Percentiles rank a stretch among this genome's conserved stretches.
These are phyloP conservation scores for Xylaria polymorpha DNA, from an alignment of 2,329 filamentous ascomycete species.

Conservation along the genomic window DNA sequence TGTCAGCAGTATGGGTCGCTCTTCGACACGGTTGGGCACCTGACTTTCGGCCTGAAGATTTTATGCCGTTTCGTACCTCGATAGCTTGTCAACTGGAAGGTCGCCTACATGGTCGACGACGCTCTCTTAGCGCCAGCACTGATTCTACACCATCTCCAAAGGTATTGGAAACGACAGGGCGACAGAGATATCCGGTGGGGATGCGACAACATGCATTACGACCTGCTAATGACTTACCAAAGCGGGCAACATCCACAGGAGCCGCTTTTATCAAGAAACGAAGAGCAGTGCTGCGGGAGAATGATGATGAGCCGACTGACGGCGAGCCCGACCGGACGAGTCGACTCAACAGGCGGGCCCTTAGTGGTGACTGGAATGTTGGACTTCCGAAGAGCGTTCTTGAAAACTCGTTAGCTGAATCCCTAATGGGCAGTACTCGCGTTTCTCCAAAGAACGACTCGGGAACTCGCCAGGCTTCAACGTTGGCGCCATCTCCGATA, in stretches of 20 bases:
- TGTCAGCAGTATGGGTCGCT: constrained; percentile 65
- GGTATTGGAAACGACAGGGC: constrained; percentile 28
- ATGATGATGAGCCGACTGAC: constrained; percentile 26
- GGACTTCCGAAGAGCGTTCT: constrained; percentile 38
- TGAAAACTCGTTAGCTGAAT: constrained; percentile 39
- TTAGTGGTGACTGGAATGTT: constrained; percentile 49
- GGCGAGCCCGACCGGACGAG: constrained; percentile 26
- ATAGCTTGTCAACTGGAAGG: constrained; percentile 23
- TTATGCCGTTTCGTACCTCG: constrained; percentile 39
- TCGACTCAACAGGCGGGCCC: constrained; percentile 42
- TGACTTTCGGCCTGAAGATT: constrained; percentile 51
- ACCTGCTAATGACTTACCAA: constrained; percentile 46
- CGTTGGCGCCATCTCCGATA: constrained; percentile 39
- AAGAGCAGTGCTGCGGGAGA: constrained; percentile 41
- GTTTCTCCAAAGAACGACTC: constrained; percentile 23
- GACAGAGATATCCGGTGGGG: constrained; percentile 36
- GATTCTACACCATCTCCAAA: constrained; percentile 31
- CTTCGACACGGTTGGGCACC: constrained; percentile 59
- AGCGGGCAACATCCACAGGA: constrained; percentile 59
- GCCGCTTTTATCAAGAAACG: constrained; percentile 59
- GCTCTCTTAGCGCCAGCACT: constrained; percentile 41
- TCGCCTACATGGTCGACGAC: constrained; percentile 33
- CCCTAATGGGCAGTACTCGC: constrained; percentile 29
- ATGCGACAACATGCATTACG: constrained; percentile 37
- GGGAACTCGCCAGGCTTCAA: constrained; percentile 22